These are phyloP conservation scores for Phaeophleospora eucalypticola DNA, from an alignment of 2,329 filamentous ascomycete species.

Conservation along the genomic window DNA sequence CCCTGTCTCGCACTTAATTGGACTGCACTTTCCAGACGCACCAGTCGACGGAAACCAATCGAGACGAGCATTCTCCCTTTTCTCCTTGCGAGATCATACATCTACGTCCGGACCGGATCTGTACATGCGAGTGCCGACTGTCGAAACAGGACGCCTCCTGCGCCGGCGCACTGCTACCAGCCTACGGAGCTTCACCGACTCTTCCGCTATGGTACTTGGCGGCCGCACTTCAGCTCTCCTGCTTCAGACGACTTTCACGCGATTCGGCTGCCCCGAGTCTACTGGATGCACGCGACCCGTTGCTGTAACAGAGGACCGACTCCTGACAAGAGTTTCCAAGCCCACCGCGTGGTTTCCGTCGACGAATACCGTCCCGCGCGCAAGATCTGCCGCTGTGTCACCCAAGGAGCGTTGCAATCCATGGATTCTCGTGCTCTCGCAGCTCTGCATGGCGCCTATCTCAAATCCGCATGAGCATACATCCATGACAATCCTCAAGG, in stretches of 20 bases:
- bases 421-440: slow-evolving; percentile 9
- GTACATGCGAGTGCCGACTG: neutral
- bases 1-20: no score
- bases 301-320: slow-evolving; percentile 4
- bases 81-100: neutral
- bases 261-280: neutral
- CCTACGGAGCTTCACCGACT: slow-evolving; percentile 6
- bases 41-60: neutral
- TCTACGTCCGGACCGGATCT: neutral
- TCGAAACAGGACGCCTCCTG: neutral
- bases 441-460: slow-evolving; percentile 19
- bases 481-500: slow-evolving; percentile 13
- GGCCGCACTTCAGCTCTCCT: slow-evolving; percentile 1
- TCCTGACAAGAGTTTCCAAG: neutral
- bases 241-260: neutral
- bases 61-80: neutral
- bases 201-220: slow-evolving; percentile 5
- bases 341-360: neutral
- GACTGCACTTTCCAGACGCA: no score
- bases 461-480: slow-evolving; percentile 11
- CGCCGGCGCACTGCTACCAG: neutral
- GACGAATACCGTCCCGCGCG: slow-evolving; percentile 11
- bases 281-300: slow-evolving; percentile 1
- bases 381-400: slow-evolving; percentile 17
- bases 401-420: slow-evolving; percentile 12